phyloP scores from a whole-genome alignment of 495 filamentous ascomycete species.

The Jackrogersella multiformis region DNA sequence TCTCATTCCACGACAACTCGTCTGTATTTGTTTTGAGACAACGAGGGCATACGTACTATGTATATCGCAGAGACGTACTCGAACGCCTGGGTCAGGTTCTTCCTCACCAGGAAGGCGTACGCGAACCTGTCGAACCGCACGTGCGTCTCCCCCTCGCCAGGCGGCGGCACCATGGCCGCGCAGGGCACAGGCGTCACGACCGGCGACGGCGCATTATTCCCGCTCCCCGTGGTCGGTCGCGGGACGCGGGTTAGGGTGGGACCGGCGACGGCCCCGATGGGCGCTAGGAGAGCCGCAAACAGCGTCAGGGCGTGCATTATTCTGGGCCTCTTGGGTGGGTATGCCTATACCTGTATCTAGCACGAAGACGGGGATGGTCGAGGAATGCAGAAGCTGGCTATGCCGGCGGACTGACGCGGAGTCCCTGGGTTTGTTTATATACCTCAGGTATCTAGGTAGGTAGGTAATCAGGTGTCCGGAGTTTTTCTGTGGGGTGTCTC shows the following conservation, averaged over 20 bases:
- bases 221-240: no score
- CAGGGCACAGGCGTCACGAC: slow-evolving; percentile 31
- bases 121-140: slow-evolving; percentile 46
- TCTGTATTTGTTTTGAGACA: background rate
- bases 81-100: slow-evolving; percentile 49
- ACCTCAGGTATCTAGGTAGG: no score
- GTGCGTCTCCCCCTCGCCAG: slow-evolving; percentile 38
- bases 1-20: background rate
- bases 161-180: slow-evolving; percentile 22
- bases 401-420: no score
- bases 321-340: no score
- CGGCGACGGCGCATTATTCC: background rate
- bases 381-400: no score
- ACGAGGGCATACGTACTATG: background rate
- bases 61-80: slow-evolving; percentile 39
- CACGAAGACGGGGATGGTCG: no score
- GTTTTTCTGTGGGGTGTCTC: no score
- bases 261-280: background rate
- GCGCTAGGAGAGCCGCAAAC: background rate
- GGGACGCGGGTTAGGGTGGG: background rate
- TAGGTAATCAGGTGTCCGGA: no score
- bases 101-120: slow-evolving; percentile 46
- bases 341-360: no score
- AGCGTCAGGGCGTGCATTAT: background rate
- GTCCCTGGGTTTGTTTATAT: no score